Evolutionary conservation across 106 monocot species (phyloP).

Genomic region (Narthecium ossifragum): DNA sequence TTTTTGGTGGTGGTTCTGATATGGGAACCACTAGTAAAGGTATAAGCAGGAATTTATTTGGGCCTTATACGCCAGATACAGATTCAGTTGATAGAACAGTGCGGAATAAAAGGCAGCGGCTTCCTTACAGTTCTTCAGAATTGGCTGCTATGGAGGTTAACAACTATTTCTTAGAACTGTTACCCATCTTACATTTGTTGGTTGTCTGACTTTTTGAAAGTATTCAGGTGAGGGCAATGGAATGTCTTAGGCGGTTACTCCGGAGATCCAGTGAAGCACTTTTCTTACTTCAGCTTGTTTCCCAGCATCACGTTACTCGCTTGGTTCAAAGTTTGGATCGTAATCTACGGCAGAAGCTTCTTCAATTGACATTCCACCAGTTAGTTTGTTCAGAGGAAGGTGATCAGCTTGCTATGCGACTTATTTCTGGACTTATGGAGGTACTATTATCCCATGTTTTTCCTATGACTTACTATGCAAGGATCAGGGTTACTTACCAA

Average conservation of each 20-base stretch:
- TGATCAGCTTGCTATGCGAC: conserved; percentile 73
- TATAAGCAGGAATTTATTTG: conserved; percentile 28
- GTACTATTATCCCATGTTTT: conserved; percentile 49
- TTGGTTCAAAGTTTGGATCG: conserved; percentile 68
- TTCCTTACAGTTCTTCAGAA: conserved; percentile 60
- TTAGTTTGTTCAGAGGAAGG: conserved; percentile 95
- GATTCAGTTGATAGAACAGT: conserved; percentile 21
- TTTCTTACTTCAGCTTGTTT: conserved; percentile 85
- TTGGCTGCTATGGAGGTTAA: conserved; percentile 99
- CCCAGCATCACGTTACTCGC: conserved; percentile 82
- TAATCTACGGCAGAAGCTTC: conserved; percentile 45
- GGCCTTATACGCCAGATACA: conserved; percentile 9
- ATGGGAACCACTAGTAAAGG: conserved; percentile 17
- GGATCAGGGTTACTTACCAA: too few relatives aligned
- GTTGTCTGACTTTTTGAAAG: conserved; percentile 3
- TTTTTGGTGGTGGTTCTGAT: conserved; percentile 48
- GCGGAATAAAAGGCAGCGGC: conserved; percentile 58
- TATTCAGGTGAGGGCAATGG: conserved; percentile 87
- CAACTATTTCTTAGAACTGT: not conserved
- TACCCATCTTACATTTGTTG: not conserved
- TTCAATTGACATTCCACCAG: conserved; percentile 80
- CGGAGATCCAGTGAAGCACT: conserved; percentile 94
- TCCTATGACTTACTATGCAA: too few relatives aligned
- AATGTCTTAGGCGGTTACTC: conserved; percentile 91
- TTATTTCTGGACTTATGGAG: conserved; percentile 93